Evolutionary conservation across 306 rosid genomes (phyloP).

Genomic region (Lathyrus sativus): DNA sequence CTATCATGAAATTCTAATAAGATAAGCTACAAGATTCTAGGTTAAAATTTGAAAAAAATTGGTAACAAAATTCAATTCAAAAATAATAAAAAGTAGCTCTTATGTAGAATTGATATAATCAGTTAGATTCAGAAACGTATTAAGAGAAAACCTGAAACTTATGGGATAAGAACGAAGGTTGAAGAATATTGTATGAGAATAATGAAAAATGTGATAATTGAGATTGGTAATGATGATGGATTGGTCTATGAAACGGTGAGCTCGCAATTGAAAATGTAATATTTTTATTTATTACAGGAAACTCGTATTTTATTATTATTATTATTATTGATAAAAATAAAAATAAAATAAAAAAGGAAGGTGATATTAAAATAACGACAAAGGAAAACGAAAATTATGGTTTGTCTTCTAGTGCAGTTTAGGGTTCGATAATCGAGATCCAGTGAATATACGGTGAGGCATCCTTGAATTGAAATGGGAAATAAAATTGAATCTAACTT

Average conservation of each 20-base stretch:
- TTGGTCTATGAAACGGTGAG: background rate
- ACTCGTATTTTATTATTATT: too few relatives aligned
- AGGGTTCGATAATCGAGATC: too few relatives aligned
- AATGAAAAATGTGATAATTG: slow-evolving; percentile 10
- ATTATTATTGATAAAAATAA: background rate
- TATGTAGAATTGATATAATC: too few relatives aligned
- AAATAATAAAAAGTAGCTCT: background rate
- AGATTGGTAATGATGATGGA: slow-evolving; percentile 10
- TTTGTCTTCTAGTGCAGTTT: too few relatives aligned
- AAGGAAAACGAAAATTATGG: background rate
- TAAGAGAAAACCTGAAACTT: slow-evolving; percentile 30
- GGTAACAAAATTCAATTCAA: background rate
- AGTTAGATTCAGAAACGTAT: slow-evolving; percentile 29
- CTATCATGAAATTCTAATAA: slow-evolving; percentile 17
- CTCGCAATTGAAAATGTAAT: background rate
- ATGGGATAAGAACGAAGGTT: slow-evolving; percentile 33
- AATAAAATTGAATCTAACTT: too few relatives aligned
- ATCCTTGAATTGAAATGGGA: too few relatives aligned
- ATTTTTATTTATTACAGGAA: background rate
- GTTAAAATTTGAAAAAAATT: slow-evolving; percentile 6
- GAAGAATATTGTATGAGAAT: background rate
- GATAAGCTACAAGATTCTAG: background rate
- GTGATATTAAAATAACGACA: background rate
- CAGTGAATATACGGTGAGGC: too few relatives aligned
- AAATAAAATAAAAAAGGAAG: background rate